phyloP scores from a whole-genome alignment of 176 grass and related monocot genomes.

The Paspalum vaginatum region DNA sequence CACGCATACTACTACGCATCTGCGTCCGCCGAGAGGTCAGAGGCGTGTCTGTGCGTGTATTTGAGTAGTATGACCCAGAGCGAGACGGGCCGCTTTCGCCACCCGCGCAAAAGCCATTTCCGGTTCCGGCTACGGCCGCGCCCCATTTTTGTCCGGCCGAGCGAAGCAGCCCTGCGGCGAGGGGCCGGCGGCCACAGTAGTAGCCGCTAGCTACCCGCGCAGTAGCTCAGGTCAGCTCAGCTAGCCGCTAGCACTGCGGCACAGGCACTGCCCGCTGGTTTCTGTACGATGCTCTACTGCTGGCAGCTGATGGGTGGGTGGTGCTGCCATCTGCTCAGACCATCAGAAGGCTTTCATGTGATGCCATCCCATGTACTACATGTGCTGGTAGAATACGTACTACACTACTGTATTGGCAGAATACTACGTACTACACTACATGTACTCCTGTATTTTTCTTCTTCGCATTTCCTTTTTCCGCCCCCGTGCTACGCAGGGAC shows the following conservation, averaged over 20 bases:
- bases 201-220: neutral
- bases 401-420: too few species aligned
- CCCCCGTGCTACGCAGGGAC: too few species aligned
- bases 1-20: conserved; percentile 15
- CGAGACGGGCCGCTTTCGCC: conserved; percentile 18
- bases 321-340: conserved; percentile 14
- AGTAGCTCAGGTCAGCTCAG: too few species aligned
- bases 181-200: neutral
- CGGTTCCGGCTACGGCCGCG: conserved; percentile 17
- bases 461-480: too few species aligned
- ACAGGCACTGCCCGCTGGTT: too few species aligned
- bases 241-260: neutral
- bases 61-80: neutral
- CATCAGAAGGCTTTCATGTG: conserved; percentile 25
- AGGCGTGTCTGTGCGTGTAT: too few species aligned
- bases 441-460: too few species aligned
- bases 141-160: neutral
- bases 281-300: neutral
- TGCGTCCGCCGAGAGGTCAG: too few species aligned
- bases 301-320: too few species aligned
- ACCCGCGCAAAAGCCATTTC: conserved; percentile 18
- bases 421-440: too few species aligned
- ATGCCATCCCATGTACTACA: conserved; percentile 6
- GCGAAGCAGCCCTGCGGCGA: neutral
- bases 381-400: too few species aligned